Base-by-base conservation (phyloP, 805 yeast species). In the Candida ficus region DNA sequence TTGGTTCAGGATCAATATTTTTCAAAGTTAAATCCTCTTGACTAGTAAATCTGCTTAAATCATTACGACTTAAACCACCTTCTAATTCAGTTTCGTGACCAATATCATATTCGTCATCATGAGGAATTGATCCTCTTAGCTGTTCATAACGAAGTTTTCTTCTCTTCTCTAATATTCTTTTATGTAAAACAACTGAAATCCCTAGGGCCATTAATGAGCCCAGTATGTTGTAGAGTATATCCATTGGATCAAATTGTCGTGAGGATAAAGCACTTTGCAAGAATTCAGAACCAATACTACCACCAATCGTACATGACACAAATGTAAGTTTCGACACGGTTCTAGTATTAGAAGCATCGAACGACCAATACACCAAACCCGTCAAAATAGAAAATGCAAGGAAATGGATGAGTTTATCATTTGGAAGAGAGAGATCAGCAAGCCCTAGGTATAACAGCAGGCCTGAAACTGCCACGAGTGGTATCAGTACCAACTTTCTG, bases 371-470 rank as follows among this genome's bases (percentile, higher is more conserved):
- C 50, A 77, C 75, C 35, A 77, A 66, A 21, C 58, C 55, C 0
- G 83, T 72, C 11, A 78, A 64, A 0, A 69, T 42, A 35, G 65
- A 51, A 51, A 78, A 78, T 6, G 68, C 70, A 5, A 48, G 9
- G 39, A 72, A 71, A 53, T 78, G 85, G 1, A 73, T 52, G 11
- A 64, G 25, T 54, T 78, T 78, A 50, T 78, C 85, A 53, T 76
- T 71, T 4, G 50, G 49, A 9, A 75, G 57, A 0, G 68, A 63
- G 5, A 74, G 39, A 56, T 60, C 64, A 4, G 58, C 50, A 29
- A 56, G 48, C 1, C 61, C 61, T n/a, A 56, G 41, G 20, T 55
- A 56, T 7, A 48, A 50, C n/a, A 1, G 61, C 52, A 2, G 47
- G 7, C 16, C n/a, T 1, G 29, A 23, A 2, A 14, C 13, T 5